Base-by-base conservation (phyloP, 352 stramenopile genomes). In the Pythium brachiatum region DNA sequence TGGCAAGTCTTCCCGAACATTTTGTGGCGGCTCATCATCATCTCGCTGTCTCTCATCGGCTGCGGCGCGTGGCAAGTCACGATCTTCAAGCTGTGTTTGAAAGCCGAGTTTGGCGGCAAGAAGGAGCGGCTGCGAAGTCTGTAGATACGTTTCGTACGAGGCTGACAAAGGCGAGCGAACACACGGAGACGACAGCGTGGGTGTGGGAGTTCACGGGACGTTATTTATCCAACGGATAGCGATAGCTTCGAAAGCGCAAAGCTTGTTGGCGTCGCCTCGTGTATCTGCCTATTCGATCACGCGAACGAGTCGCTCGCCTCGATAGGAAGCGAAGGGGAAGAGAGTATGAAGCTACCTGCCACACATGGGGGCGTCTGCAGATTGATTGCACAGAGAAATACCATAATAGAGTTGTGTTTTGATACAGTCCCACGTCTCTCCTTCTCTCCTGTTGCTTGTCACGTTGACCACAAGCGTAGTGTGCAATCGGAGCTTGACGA, bases 401-500 rank as follows among this genome's bases (percentile, higher is more conserved):
- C 41, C 41, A 48, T 48, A 48, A 48, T 48, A 48, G 41, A 48
- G 41, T 48, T 48, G 41, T 26, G 29, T 48, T 48, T 48, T 48
- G 41, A 48, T 48, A 48, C 41, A 48, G 6, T 48, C 15, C 20
- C 41, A 26, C 41, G 41, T 15, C 41, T 48, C 29, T 34, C 29
- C 29, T 12, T 7, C n/a, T 26, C 41, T 12, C 16, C 26, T 34
- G 9, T 9, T 6, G 44, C 13, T 55, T 48, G 21, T 62, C 25
- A 71, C 36, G 59, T 63, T 13, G 81, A 89, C 91, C 91, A 98
- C 39, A 98, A 77, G 18, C 86, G 81, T 60, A 98, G 97, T 20
- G 93, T 98, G 74, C 88, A 96, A 73, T 98, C 93, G 21, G 90
- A 97, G 69, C 87, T 92, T 15, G 90, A 93, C 21, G 88, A 97